These are phyloP conservation scores for Cnidoscolus chayamansa DNA, from an alignment of 441 rosid genomes.

Conservation along the genomic window DNA sequence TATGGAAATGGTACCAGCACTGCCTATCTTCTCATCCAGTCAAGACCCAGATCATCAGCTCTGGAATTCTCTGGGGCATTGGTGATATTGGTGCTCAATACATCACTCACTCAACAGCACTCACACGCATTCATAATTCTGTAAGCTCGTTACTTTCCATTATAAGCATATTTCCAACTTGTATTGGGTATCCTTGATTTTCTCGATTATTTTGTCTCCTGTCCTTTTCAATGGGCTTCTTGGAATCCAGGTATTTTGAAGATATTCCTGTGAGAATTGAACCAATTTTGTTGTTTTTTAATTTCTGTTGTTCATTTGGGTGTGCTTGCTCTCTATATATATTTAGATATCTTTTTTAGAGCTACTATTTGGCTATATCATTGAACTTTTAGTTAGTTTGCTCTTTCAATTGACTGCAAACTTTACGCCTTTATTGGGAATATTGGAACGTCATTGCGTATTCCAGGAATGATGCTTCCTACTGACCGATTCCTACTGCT, in stretches of 20 bases:
- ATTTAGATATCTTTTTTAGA: not conserved
- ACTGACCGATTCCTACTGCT: not conserved
- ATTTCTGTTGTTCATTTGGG: not conserved
- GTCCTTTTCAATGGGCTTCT: not conserved
- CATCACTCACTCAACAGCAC: constrained; percentile 77
- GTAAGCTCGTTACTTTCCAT: constrained; percentile 26
- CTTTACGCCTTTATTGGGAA: no score
- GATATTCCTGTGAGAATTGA: not conserved
- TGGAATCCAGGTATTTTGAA: not conserved
- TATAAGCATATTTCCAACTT: not conserved
- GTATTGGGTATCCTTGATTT: constrained; percentile 12
- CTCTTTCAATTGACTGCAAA: not conserved
- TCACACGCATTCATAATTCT: constrained; percentile 37
- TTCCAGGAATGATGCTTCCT: no score
- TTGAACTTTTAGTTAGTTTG: constrained; percentile 4
- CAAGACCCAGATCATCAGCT: constrained; percentile 86
- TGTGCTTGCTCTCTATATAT: not conserved
- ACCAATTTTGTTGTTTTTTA: not conserved
- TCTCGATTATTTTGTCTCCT: not conserved
- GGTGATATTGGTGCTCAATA: constrained; percentile 92
- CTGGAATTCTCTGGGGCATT: constrained; percentile 84
- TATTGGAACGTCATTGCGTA: not conserved
- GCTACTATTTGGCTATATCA: not conserved
- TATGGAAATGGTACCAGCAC: constrained; percentile 89
- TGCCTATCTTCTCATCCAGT: constrained; percentile 68